Evolutionary conservation across 352 stramenopile genomes (phyloP).

Genomic region (Globisporangium orthogonon): DNA sequence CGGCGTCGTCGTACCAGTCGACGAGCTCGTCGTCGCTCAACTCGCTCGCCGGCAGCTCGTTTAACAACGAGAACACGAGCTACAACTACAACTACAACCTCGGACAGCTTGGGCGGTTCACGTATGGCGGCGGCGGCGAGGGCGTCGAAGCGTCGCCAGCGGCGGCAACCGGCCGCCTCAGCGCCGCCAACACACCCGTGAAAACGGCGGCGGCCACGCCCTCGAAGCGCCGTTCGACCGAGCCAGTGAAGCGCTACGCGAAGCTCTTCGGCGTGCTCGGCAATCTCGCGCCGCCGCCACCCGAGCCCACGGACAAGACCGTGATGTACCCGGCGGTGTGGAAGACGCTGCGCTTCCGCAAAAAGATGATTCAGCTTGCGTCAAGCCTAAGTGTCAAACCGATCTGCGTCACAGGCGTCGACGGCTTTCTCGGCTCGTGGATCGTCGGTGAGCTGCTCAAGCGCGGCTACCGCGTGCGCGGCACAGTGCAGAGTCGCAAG

Average conservation of each 20-base stretch:
- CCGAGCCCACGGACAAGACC: conserved; percentile 7
- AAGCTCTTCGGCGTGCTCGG: conserved; percentile 16
- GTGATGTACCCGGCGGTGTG: conserved; percentile 76
- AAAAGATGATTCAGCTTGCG: conserved; percentile 75
- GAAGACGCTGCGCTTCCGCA: conserved; percentile 76
- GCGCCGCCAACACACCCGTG: conserved; percentile 9
- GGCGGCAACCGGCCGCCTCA: conserved; percentile 7
- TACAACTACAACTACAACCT: conserved; percentile 15
- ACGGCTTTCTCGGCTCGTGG: conserved; percentile 83
- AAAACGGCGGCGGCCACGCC: conserved; percentile 2
- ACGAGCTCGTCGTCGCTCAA: conserved; percentile 18
- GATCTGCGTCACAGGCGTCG: conserved; percentile 82
- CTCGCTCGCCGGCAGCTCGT: conserved; percentile 12
- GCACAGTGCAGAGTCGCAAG: conserved; percentile 81
- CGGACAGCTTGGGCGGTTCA: conserved; percentile 4
- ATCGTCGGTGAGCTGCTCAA: conserved; percentile 76
- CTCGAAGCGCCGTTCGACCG: conserved; percentile 6
- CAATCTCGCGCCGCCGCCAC: conserved; percentile 7
- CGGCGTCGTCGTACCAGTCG: conserved; percentile 18
- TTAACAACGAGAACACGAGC: conserved; percentile 10
- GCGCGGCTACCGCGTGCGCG: conserved; percentile 74
- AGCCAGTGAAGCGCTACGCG: conserved; percentile 12
- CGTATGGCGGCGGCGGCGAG: conserved; percentile 3
- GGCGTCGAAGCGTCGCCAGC: background rate
- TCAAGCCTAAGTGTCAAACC: conserved; percentile 70